Evolutionary conservation across 2,329 filamentous ascomycete species (phyloP), one percentile per base, ranked within the genome.

Genomic region (Plectosphaerella sp.): DNA sequence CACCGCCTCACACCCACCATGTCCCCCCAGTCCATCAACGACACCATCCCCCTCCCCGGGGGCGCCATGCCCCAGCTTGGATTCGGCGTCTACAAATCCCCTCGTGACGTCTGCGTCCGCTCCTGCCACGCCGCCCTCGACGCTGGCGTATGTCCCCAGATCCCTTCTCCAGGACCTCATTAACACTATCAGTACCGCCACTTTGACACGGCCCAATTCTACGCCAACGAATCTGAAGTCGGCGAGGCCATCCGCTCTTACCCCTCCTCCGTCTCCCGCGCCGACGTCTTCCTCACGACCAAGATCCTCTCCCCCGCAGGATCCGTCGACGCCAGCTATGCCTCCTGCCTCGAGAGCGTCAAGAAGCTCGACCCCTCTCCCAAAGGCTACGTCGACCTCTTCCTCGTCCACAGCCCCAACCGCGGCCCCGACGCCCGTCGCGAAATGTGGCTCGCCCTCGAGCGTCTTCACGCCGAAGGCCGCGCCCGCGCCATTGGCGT

Each of bases 61-160:
- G 64, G 63, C 15, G 60, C 63, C 1, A 86, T 90, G 16, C 87
- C 88, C 22, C 76, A 75, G 25, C 76, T 91, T 10, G 87, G 87
- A 12, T 89, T 90, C 61, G 87, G 87, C 48, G 85, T 89, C 54
- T 91, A 87, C 69, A 79, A 77, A 54, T 82, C 84, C 6, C 74
- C 74, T 3, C 64, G 72, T 37, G 63, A 76, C 42, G 72, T 74
- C 55, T 88, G 84, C 65, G 72, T 77, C 10, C 64, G 75, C 35
- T 85, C 86, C 2, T 83, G 80, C 58, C 69, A 81, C 4, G 72
- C 73, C 45, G 87, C 84, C 1, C 69, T 87, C 49, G 69, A 74
- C 37, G 66, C 68, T 9, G 82, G 83, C 28, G 28, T 12, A 33
- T 10, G 28, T 9, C 28, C 11, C 28, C 28, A 33, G 28, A 33